Conservation (phyloP, 495 filamentous ascomycete species). For the Daldinia concentrica region DNA sequence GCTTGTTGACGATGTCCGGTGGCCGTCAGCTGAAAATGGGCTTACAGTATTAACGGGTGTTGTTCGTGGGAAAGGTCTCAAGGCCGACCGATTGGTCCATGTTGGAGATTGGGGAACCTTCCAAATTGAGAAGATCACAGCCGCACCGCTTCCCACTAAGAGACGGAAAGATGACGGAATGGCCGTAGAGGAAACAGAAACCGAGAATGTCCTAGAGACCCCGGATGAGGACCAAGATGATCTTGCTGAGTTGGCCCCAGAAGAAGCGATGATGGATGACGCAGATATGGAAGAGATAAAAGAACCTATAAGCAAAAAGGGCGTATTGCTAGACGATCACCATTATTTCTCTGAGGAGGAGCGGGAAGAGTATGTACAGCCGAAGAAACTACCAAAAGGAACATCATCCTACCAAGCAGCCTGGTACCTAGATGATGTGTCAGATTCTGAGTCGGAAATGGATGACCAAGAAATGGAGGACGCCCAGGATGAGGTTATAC, state of each 20-base stretch:
- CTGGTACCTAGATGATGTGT: constrained; percentile 86
- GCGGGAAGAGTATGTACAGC: constrained; percentile 55
- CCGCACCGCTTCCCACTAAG: constrained; percentile 66
- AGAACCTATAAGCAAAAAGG: constrained; percentile 65
- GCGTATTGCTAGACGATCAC: constrained; percentile 93
- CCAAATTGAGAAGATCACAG: constrained; percentile 87
- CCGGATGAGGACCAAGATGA: constrained; percentile 84
- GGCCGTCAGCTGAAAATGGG: constrained; percentile 63
- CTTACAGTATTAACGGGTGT: constrained; percentile 84
- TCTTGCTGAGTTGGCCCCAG: constrained; percentile 78
- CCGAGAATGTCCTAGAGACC: constrained; percentile 66
- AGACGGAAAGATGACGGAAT: constrained; percentile 74
- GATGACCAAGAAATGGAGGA: constrained; percentile 81
- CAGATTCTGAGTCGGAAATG: constrained; percentile 85
- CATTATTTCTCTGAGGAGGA: constrained; percentile 98
- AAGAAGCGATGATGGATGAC: constrained; percentile 81
- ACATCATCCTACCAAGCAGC: constrained; percentile 94
- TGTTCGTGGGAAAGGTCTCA: constrained; percentile 84
- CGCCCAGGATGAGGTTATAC: constrained; percentile 56
- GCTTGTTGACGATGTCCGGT: constrained; percentile 82
- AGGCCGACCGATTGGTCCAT: constrained; percentile 88
- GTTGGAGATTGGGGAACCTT: constrained; percentile 95
- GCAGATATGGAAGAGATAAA: constrained; percentile 57
- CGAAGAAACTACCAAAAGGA: constrained; percentile 84
- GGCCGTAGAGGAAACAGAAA: constrained; percentile 66